Evolutionary conservation across 306 rosid species (phyloP), one percentile per base, ranked within the genome.

Genomic region (Begonia fuchsioides): DNA sequence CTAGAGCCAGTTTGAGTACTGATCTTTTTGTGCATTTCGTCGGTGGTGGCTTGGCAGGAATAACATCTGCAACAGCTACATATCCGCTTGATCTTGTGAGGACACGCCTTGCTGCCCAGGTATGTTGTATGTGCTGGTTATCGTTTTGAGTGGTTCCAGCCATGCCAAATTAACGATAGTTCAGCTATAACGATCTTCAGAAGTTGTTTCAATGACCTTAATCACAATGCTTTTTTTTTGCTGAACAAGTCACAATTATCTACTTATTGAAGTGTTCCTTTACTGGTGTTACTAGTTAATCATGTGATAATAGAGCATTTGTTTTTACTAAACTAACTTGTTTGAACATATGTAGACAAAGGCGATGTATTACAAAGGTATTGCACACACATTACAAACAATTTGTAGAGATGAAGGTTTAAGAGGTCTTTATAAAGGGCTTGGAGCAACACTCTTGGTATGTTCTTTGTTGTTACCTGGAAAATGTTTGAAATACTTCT

Each of bases 51-150:
- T 18, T 79, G 72, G 95, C 98, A 0, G 98, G 98, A 66, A 75
- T 90, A 47, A 90, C 98, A 12, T 84, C 98, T 54, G 95, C 98
- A 2, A 55, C 98, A 49, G 72, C 70, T 62, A 85, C 98, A 13
- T 90, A 90, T 59, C 98, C 98, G 8, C 59, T 90, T 80, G 98
- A 90, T 67, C 98, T 90, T 57, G 95, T 90, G 32, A 90, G 98
- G 72, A 90, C 98, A 8, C 84, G 98, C 57, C 92, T 90, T 51
- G 98, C 98, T 55, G 94, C 92, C 44, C 98, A 90, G 94, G 98
- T 90, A 55, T 53, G 55, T 44, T 47, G 38, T 46, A 38, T 53
- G 32, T 26, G 43, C 51, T 19, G 39, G 44, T 26, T 3, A 26
- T 26, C 35, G 7, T 26, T 26, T 26, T 26, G 35, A 26, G 35